These are phyloP conservation scores for Grigorovia yakushimaensis DNA, from an alignment of 805 yeast species.

Conservation along the genomic window DNA sequence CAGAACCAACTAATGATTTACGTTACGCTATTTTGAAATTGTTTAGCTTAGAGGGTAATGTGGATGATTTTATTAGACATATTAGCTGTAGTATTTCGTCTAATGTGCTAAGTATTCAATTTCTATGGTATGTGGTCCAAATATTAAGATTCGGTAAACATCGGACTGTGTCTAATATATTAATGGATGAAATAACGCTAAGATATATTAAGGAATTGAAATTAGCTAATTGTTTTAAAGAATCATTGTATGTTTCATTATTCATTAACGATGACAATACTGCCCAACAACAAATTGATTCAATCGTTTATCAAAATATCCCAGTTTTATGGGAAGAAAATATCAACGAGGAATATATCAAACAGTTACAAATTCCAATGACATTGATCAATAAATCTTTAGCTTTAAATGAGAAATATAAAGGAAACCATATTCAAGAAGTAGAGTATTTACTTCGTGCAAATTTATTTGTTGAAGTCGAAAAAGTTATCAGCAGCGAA, in stretches of 20 bases:
- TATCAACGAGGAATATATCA: conserved; percentile 6
- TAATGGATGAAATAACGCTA: conserved; percentile 33
- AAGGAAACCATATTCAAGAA: conserved; percentile 48
- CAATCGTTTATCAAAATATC: conserved; percentile 22
- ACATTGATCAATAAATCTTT: conserved; percentile 43
- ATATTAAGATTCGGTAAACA: conserved; percentile 32
- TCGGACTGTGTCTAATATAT: conserved; percentile 16
- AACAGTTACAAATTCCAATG: conserved; percentile 41
- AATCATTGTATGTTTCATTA: conserved; percentile 53
- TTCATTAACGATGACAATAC: conserved; percentile 42
- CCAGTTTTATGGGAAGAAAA: conserved; percentile 7
- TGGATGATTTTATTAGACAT: conserved; percentile 8
- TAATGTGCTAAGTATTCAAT: conserved; percentile 23
- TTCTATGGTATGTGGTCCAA: conserved; percentile 45
- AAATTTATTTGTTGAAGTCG: conserved; percentile 52
- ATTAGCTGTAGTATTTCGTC: conserved; percentile 1
- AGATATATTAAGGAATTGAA: conserved; percentile 45
- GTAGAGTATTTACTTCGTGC: conserved; percentile 56
- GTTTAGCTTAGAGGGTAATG: conserved; percentile 8
- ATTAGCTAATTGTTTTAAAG: conserved; percentile 39
- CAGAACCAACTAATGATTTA: conserved; percentile 4
- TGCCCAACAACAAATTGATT: conserved; percentile 34
- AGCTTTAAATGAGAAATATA: conserved; percentile 44
- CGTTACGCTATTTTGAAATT: conserved; percentile 11
- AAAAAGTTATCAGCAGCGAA: conserved; percentile 38